These are phyloP conservation scores for Phytophthora colocasiae DNA, from an alignment of 352 stramenopile species.

Conservation along the genomic window DNA sequence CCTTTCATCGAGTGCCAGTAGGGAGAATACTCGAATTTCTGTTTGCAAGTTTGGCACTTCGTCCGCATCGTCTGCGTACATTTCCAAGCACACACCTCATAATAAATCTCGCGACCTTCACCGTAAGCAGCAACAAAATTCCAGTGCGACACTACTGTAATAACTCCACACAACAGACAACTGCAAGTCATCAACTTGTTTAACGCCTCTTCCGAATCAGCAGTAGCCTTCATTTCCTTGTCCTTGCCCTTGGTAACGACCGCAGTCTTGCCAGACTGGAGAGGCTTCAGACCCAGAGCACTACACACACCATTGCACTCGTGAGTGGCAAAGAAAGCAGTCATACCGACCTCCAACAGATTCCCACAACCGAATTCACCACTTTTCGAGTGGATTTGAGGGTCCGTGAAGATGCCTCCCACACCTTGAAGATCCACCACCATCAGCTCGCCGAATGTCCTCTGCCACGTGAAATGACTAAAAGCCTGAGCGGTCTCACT, in stretches of 20 bases:
- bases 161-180: constrained; percentile 42
- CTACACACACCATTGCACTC: constrained; percentile 43
- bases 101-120: constrained; percentile 30
- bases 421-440: constrained; percentile 54
- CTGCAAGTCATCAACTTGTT: constrained; percentile 38
- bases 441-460: constrained; percentile 44
- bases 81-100: constrained; percentile 18
- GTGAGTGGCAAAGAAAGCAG: constrained; percentile 46
- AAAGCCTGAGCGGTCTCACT: constrained; percentile 47
- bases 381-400: constrained; percentile 49
- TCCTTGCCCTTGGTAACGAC: not conserved
- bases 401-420: constrained; percentile 50
- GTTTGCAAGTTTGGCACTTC: constrained; percentile 16
- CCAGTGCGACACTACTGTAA: constrained; percentile 27
- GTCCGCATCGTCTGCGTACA: not conserved
- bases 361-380: constrained; percentile 39
- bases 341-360: constrained; percentile 34
- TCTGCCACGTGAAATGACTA: constrained; percentile 53
- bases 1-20: constrained; percentile 49
- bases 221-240: not conserved
- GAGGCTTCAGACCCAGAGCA: constrained; percentile 26
- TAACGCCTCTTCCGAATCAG: not conserved
- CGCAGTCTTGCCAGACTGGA: constrained; percentile 6
- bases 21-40: constrained; percentile 6
- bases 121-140: constrained; percentile 31